Evolutionary conservation across 2,329 filamentous ascomycete genomes (phyloP), one percentile per base, ranked within the genome.

Genomic region (Trichoderma gracile): DNA sequence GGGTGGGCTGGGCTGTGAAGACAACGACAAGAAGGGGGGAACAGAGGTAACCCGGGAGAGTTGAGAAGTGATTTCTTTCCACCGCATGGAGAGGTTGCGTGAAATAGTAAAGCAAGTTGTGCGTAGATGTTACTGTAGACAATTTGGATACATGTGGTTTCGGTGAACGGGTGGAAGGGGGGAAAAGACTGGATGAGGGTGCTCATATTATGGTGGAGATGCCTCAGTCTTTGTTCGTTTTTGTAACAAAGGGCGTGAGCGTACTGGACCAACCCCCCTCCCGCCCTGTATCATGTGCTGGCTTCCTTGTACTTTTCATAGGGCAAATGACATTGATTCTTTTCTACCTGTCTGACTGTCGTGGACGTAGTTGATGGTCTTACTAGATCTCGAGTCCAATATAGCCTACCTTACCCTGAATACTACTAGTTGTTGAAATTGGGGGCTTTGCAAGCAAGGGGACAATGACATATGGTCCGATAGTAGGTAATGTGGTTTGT

Each of bases 1-100:
- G 49, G 59, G 45, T 59, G 56, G 46, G 59, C 56, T 59, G 56
- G 46, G 46, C 33, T 25, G 23, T 21, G 23, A 81, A 67, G n/a
- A 2, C 8, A 57, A 12, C 10, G 46, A 33, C 17, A 5, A 58
- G 6, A 46, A n/a, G 25, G 25, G 23, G 17, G 15, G 14, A 42
- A n/a, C 23, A 23, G 15, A 23, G 33, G 12, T 38, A 45, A 21
- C 83, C 49, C n/a, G 17, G 14, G 9, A 14, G 19, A 1, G 27
- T 10, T 9, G 30, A 3, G 8, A 33, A 3, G 30, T 10, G 10
- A 33, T n/a, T n/a, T n/a, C n/a, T n/a, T n/a, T n/a, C n/a, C n/a
- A n/a, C n/a, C n/a, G n/a, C n/a, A n/a, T n/a, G 45, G 33, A 50
- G 43, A 19, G 40, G 27, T n/a, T 56, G 60, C 52, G 42, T 63